phyloP scores from a whole-genome alignment of 768 basidiomycete genomes.

The Pisolithus microcarpus region DNA sequence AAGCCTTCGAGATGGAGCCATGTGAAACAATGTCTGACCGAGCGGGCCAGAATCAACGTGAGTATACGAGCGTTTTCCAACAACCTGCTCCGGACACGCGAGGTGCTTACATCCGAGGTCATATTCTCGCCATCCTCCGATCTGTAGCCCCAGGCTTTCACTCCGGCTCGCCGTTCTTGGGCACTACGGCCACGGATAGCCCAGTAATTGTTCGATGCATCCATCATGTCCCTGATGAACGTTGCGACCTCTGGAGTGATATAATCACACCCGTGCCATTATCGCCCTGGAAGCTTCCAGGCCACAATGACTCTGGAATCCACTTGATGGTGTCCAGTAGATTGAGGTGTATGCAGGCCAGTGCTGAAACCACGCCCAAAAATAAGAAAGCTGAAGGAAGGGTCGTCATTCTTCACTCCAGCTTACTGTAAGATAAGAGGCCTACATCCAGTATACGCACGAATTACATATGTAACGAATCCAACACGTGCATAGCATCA shows the following conservation, averaged over 20 bases:
- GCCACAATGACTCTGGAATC: too few species aligned
- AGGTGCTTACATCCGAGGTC: conserved; percentile 26
- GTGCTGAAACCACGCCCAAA: conserved; percentile 5
- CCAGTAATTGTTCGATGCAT: conserved; percentile 23
- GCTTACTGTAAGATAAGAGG: too few species aligned
- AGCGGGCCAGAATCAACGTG: background rate
- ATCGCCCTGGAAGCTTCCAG: too few species aligned
- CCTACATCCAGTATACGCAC: too few species aligned
- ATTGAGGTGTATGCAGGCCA: conserved; percentile 6
- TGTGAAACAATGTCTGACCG: conserved; percentile 31
- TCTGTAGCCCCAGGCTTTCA: conserved; percentile 29
- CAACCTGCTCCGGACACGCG: too few species aligned
- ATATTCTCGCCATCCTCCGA: conserved; percentile 29
- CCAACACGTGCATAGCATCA: too few species aligned
- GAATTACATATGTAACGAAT: too few species aligned
- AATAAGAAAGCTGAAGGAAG: too few species aligned
- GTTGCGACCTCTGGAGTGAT: conserved; percentile 14
- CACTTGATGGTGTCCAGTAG: conserved; percentile 1
- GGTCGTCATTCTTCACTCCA: too few species aligned
- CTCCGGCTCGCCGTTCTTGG: conserved; percentile 20
- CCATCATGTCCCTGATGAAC: conserved; percentile 14
- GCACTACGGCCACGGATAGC: conserved; percentile 24
- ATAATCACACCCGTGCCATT: background rate
- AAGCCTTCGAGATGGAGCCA: conserved; percentile 36
- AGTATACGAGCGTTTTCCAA: background rate